These are phyloP conservation scores for Geotrichum australiense DNA, from an alignment of 1,139 yeast genomes.

Conservation along the genomic window DNA sequence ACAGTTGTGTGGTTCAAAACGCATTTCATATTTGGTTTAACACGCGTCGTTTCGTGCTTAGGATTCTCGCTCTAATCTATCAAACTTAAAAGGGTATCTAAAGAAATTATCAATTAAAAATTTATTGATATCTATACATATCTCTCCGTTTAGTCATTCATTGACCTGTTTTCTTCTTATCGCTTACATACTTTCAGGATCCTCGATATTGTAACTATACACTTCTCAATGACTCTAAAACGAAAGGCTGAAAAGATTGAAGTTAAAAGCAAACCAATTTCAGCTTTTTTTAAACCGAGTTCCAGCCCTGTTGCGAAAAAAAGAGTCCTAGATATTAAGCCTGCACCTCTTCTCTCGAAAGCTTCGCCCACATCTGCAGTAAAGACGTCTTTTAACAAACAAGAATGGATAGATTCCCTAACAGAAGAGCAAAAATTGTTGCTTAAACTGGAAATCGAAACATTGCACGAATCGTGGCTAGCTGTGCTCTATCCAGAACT, in stretches of 20 bases:
- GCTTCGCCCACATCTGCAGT: conserved; percentile 3
- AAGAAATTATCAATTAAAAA: too few relatives aligned
- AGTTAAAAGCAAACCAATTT: conserved; percentile 12
- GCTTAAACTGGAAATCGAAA: conserved; percentile 58
- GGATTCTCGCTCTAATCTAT: too few relatives aligned
- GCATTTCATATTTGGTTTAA: too few relatives aligned
- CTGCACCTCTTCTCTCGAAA: background rate
- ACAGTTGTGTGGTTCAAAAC: too few relatives aligned
- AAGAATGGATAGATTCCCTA: conserved; percentile 48
- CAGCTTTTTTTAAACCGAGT: conserved; percentile 14
- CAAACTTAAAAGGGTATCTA: too few relatives aligned
- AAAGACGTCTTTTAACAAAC: conserved; percentile 40
- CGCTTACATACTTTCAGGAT: background rate
- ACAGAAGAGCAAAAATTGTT: conserved; percentile 48
- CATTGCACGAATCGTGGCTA: conserved; percentile 77
- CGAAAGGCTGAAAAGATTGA: conserved; percentile 11
- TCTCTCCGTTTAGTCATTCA: too few relatives aligned
- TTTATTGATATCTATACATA: too few relatives aligned
- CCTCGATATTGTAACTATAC: background rate
- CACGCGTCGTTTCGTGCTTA: too few relatives aligned
- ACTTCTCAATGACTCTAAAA: conserved; percentile 15
- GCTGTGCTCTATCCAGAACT: conserved; percentile 60
- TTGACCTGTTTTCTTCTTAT: background rate
- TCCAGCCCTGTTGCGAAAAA: conserved; percentile 12
- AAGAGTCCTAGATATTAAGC: conserved; percentile 1